Evolutionary conservation across 2,329 filamentous ascomycete genomes (phyloP).

Genomic region (Fusarium sp.): DNA sequence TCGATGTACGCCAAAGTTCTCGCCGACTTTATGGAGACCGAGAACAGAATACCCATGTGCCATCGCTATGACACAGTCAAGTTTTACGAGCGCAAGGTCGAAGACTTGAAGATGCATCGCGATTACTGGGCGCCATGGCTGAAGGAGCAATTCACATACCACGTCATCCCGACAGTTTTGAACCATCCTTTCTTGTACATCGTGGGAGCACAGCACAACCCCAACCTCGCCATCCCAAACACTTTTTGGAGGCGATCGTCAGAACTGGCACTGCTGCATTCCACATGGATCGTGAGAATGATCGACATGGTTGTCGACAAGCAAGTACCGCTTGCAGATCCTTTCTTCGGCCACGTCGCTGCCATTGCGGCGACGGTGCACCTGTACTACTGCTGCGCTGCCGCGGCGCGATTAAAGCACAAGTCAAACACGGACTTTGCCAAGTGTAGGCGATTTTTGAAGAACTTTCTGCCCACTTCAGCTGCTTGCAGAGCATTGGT

Average conservation of each 20-base stretch:
- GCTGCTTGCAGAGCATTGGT: constrained; percentile 60
- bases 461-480: constrained; percentile 60
- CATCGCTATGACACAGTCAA: constrained; percentile 65
- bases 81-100: constrained; percentile 61
- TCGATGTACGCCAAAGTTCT: constrained; percentile 63
- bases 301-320: constrained; percentile 66
- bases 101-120: constrained; percentile 58
- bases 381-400: constrained; percentile 65
- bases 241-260: constrained; percentile 66
- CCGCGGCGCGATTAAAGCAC: constrained; percentile 60
- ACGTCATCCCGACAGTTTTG: constrained; percentile 62
- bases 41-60: constrained; percentile 61
- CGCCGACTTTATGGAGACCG: constrained; percentile 63
- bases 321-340: constrained; percentile 60
- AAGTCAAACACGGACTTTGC: constrained; percentile 65
- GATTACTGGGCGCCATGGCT: constrained; percentile 65
- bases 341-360: constrained; percentile 63
- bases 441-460: constrained; percentile 62
- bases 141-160: constrained; percentile 65
- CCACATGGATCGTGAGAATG: constrained; percentile 65
- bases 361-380: constrained; percentile 66
- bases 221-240: constrained; percentile 64
- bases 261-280: constrained; percentile 62
- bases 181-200: constrained; percentile 67
- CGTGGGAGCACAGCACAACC: constrained; percentile 62